phyloP scores from a whole-genome alignment of 441 rosid species.

The Eruca vesicaria region DNA sequence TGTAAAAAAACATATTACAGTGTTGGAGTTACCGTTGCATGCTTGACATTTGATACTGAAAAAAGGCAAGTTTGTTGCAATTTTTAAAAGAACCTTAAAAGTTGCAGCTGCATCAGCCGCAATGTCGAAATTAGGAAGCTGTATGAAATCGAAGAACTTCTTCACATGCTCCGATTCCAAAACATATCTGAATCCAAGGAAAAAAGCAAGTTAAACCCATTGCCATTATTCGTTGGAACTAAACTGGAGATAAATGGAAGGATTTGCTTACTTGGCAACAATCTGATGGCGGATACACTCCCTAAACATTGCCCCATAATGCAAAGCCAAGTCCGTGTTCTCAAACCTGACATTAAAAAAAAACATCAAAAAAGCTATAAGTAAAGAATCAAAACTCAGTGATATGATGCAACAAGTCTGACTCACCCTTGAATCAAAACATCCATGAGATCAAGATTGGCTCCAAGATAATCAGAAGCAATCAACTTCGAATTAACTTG shows the following conservation, averaged over 20 bases:
- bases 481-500: conserved; percentile 86
- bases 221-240: not conserved
- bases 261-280: conserved; percentile 67
- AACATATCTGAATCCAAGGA: conserved; percentile 61
- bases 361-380: conserved; percentile 25
- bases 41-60: not conserved
- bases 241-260: not conserved
- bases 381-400: not conserved
- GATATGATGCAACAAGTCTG: conserved; percentile 7
- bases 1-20: conserved; percentile 36
- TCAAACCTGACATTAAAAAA: conserved; percentile 56
- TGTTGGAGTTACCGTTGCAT: not conserved
- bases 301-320: conserved; percentile 96
- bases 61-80: conserved; percentile 11
- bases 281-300: conserved; percentile 97
- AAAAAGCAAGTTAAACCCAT: not conserved
- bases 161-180: conserved; percentile 79
- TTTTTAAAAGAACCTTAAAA: conserved; percentile 66
- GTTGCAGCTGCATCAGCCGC: conserved; percentile 99
- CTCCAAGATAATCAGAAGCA: conserved; percentile 86
- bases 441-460: conserved; percentile 82
- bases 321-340: conserved; percentile 88
- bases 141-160: conserved; percentile 88
- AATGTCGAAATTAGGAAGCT: conserved; percentile 96
- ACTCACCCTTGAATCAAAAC: conserved; percentile 80